These are phyloP conservation scores for Cnidoscolus chayamansa DNA, from an alignment of 441 rosid species.

Conservation along the genomic window DNA sequence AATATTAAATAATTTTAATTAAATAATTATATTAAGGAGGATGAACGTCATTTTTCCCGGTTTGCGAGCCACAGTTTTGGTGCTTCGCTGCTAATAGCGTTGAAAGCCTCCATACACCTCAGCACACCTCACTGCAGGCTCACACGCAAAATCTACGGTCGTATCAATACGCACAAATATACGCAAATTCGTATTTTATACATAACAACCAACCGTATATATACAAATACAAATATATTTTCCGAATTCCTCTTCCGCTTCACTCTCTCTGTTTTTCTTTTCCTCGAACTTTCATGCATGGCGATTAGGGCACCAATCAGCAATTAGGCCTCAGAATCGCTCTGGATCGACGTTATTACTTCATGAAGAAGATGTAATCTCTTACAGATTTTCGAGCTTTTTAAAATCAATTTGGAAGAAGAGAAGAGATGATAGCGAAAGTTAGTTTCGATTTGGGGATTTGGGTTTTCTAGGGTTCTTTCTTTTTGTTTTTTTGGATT, in stretches of 20 bases:
- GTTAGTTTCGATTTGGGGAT: slow-evolving; percentile 9
- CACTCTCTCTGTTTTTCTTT: not conserved
- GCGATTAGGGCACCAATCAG: slow-evolving; percentile 32
- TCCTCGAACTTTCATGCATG: slow-evolving; percentile 23
- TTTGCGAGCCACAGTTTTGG: too few relatives aligned
- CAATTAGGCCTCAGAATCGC: slow-evolving; percentile 27
- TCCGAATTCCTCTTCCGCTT: not conserved
- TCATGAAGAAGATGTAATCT: slow-evolving; percentile 43
- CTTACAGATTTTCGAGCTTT: slow-evolving; percentile 15
- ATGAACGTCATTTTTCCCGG: too few relatives aligned
- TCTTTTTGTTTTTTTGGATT: slow-evolving; percentile 8
- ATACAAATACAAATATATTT: not conserved
- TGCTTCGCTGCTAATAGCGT: too few relatives aligned
- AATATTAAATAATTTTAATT: too few relatives aligned
- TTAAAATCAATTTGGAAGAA: not conserved
- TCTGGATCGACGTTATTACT: slow-evolving; percentile 19
- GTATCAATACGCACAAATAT: not conserved
- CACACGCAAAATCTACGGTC: too few relatives aligned
- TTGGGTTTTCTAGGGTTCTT: slow-evolving; percentile 17
- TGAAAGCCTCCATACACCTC: too few relatives aligned
- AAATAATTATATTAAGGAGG: too few relatives aligned
- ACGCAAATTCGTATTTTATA: not conserved
- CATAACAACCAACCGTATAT: slow-evolving; percentile 11
- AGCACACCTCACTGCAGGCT: too few relatives aligned
- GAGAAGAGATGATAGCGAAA: not conserved